These are phyloP conservation scores for Paecilomyces sp. DNA, from an alignment of 2,329 filamentous ascomycete genomes.

Conservation along the genomic window DNA sequence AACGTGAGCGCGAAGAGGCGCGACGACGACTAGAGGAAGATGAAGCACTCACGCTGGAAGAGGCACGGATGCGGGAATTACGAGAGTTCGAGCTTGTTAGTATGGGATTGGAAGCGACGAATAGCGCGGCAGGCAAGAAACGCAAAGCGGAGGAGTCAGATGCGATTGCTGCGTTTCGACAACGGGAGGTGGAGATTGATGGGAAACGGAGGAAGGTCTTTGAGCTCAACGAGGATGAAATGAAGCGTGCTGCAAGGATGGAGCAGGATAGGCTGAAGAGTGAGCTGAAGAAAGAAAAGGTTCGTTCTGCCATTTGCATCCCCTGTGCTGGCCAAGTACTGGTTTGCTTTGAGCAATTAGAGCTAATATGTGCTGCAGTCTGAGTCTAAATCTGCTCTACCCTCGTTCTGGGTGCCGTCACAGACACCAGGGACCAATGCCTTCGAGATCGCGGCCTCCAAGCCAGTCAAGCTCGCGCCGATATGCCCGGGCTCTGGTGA, in stretches of 20 bases:
- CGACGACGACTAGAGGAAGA: conserved; percentile 57
- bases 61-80: conserved; percentile 63
- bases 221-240: conserved; percentile 69
- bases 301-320: conserved; percentile 20
- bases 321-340: background rate
- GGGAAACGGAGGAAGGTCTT: conserved; percentile 67
- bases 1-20: conserved; percentile 57
- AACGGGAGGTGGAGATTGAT: conserved; percentile 37
- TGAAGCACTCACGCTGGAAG: conserved; percentile 55
- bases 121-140: conserved; percentile 9
- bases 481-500: conserved; percentile 68
- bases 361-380: conserved; percentile 15
- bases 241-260: conserved; percentile 60
- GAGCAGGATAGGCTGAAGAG: conserved; percentile 65
- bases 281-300: conserved; percentile 67
- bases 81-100: conserved; percentile 80
- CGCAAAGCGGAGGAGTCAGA: conserved; percentile 16
- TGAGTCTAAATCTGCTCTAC: conserved; percentile 60
- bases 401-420: conserved; percentile 89
- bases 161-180: conserved; percentile 17
- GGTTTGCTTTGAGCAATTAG: background rate
- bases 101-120: conserved; percentile 49
- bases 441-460: conserved; percentile 50
- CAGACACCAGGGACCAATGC: conserved; percentile 62
- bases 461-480: conserved; percentile 59